Evolutionary conservation across 1,139 yeast species (phyloP), one percentile per base, ranked within the genome.

Genomic region (Arxiozyma bovina): DNA sequence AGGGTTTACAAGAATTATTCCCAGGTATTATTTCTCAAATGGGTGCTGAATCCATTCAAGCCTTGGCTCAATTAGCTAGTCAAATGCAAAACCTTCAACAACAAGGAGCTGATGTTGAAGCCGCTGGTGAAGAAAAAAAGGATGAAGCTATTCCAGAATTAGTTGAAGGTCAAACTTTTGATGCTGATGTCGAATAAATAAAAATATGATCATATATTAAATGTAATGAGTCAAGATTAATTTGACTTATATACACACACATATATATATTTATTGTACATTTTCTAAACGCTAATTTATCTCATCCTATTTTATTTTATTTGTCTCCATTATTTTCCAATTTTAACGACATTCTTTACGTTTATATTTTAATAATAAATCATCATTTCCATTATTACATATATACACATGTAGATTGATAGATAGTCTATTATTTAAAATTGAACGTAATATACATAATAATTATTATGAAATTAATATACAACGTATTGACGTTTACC

Each of bases 1-100:
- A 90, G 83, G 83, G 84, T 66, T 83, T 93, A 69, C 86, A 94
- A 67, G 96, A 91, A 72, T 84, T 93, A 76, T 83, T 93, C 70
- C 99, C 99, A 70, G 88, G 84, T 75, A 90, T 93, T 75, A 85
- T 93, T 72, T 93, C 96, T 68, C 97, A 93, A 80, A 82, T 93
- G 77, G 97, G 97, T 69, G 88, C 96, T 66, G 98, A 91, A 76
- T 88, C 94, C 77, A 83, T 93, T 73, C 90, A 87, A 72, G 85
- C 89, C 75, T 82, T 93, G 74, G 85, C 90, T 73, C 82, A 86
- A 77, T 81, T 93, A 74, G 96, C 97, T 63, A 89, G 87, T 75
- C 93, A 87, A 74, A 77, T 88, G 74, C 93, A 87, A 78, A 54
- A 54, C 48, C 60, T 55, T 53, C 59, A 60, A 54, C 57, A 56